These are phyloP conservation scores for Coemansia sp. DNA, from an alignment of 192 early-diverging fungal genomes.

Conservation along the genomic window DNA sequence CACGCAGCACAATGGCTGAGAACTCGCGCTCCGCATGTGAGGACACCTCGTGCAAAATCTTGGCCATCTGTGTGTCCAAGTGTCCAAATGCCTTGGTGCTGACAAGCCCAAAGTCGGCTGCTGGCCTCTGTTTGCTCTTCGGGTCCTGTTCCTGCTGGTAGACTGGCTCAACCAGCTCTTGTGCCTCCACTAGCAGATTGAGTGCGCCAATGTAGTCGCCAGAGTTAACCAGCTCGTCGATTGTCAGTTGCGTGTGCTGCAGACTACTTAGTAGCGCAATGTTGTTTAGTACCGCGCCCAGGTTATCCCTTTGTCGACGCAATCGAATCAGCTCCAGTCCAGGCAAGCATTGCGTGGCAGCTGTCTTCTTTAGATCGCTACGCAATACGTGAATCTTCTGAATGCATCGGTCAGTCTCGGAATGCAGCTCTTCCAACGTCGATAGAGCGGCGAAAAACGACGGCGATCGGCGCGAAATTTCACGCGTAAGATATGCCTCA, in stretches of 20 bases:
- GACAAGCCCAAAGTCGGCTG: conserved; percentile 6
- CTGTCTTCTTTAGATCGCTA: conserved; percentile 62
- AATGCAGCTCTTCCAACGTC: conserved; percentile 89
- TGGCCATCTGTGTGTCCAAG: conserved; percentile 30
- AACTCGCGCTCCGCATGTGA: conserved; percentile 45
- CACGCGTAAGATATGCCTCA: conserved; percentile 89
- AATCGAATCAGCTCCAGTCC: conserved; percentile 82
- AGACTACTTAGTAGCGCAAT: conserved; percentile 75
- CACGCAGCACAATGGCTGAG: conserved; percentile 44
- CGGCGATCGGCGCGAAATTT: conserved; percentile 90
- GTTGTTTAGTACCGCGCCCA: conserved; percentile 65
- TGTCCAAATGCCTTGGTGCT: conserved; percentile 33
- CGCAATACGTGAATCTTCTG: conserved; percentile 80
- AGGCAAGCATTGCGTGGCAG: conserved; percentile 66
- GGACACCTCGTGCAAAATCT: conserved; percentile 15
- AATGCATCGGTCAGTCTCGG: conserved; percentile 88
- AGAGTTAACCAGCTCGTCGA: conserved; percentile 77
- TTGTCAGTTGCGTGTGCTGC: conserved; percentile 75
- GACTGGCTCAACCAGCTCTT: conserved; percentile 51
- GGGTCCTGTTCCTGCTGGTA: background rate
- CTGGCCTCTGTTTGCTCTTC: background rate
- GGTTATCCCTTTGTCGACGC: conserved; percentile 71
- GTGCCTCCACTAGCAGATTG: conserved; percentile 83
- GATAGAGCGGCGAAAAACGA: conserved; percentile 95
- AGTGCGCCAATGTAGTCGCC: conserved; percentile 86